Conservation (phyloP, 2,329 filamentous ascomycete genomes). For the Alternaria brassicae region DNA sequence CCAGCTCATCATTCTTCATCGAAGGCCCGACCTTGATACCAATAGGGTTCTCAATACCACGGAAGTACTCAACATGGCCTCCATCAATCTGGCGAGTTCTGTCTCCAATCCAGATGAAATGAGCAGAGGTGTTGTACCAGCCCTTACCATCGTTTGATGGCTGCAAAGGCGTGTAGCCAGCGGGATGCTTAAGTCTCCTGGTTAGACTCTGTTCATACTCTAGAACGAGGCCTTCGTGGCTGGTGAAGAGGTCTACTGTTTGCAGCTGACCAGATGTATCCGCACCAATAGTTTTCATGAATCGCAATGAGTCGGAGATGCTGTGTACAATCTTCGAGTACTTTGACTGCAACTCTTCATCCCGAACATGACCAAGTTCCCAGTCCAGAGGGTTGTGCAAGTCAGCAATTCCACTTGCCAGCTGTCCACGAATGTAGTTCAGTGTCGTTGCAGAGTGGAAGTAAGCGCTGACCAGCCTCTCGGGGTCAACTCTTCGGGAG, state of each 20-base stretch:
- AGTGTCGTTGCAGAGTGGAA: slow-evolving; percentile 94
- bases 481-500: slow-evolving; percentile 82
- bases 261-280: slow-evolving; percentile 83
- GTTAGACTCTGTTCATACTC: slow-evolving; percentile 94
- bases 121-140: slow-evolving; percentile 93
- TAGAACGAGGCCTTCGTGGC: slow-evolving; percentile 90
- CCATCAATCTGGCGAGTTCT: slow-evolving; percentile 92
- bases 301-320: slow-evolving; percentile 88
- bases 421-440: slow-evolving; percentile 86
- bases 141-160: slow-evolving; percentile 58
- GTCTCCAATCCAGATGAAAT: slow-evolving; percentile 99
- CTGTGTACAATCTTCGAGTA: slow-evolving; percentile 85
- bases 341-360: slow-evolving; percentile 81
- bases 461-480: slow-evolving; percentile 86
- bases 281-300: slow-evolving; percentile 93
- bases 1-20: slow-evolving; percentile 77
- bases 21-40: slow-evolving; percentile 95
- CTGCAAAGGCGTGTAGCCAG: slow-evolving; percentile 48
- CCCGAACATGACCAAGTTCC: slow-evolving; percentile 89
- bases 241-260: slow-evolving; percentile 93
- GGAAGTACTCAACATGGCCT: slow-evolving; percentile 96
- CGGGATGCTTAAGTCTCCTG: slow-evolving; percentile 72
- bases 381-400: slow-evolving; percentile 93
- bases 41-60: slow-evolving; percentile 93
- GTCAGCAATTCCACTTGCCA: slow-evolving; percentile 89